Conservation (phyloP, 2,329 filamentous ascomycete genomes). For the Arthrobotrys iridis region DNA sequence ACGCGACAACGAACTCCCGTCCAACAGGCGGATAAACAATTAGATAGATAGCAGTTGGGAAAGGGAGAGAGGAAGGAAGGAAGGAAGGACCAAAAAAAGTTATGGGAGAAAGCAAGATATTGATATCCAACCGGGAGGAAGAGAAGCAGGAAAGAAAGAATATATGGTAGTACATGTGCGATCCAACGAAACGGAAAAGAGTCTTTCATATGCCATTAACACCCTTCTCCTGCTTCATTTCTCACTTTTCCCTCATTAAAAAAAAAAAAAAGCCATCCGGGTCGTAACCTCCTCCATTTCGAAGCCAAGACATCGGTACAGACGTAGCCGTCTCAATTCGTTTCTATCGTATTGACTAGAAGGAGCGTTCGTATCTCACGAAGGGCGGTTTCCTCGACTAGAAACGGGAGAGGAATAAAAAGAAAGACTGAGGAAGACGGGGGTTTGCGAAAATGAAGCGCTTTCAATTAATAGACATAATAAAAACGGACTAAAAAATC, state of each 20-base stretch:
- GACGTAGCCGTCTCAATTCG: constrained; percentile 27
- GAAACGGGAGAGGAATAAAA: constrained; percentile 16
- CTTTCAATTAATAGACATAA: constrained; percentile 55
- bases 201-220: constrained; percentile 22
- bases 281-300: not conserved
- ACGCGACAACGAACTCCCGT: constrained; percentile 42
- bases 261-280: too few relatives aligned
- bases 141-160: constrained; percentile 17
- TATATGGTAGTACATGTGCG: constrained; percentile 50
- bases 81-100: not conserved
- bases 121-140: too few relatives aligned
- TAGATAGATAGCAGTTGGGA: constrained; percentile 7
- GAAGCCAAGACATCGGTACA: constrained; percentile 19
- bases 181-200: constrained; percentile 16
- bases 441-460: constrained; percentile 33
- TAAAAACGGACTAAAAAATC: constrained; percentile 37
- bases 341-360: constrained; percentile 38
- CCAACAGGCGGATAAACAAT: constrained; percentile 47
- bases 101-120: too few relatives aligned
- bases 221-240: constrained; percentile 3
- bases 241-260: constrained; percentile 1
- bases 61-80: not conserved
- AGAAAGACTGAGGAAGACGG: constrained; percentile 11
- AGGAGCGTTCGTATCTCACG: constrained; percentile 37
- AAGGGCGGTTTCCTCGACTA: constrained; percentile 1